Base-by-base conservation (phyloP, 2,329 filamentous ascomycete genomes). In the Cordyceps militaris region DNA sequence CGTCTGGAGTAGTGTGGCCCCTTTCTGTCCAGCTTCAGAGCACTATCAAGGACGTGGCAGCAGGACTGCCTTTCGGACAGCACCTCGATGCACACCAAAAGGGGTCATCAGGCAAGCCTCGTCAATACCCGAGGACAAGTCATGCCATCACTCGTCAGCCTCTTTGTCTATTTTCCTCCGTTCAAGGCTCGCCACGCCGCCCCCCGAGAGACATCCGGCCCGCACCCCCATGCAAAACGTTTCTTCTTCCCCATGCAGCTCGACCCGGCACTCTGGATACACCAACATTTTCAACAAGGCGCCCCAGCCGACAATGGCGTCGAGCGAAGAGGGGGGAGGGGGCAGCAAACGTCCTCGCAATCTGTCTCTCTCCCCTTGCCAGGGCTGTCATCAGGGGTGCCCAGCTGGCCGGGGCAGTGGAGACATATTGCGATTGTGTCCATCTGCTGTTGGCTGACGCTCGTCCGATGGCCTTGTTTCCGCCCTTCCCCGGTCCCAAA, bases 171-270 rank as follows among this genome's bases (percentile, higher is more conserved):
- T n/a, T n/a, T n/a, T n/a, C n/a, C n/a, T n/a, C n/a, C n/a, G n/a
- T n/a, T n/a, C n/a, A n/a, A n/a, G n/a, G n/a, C n/a, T n/a, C n/a
- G n/a, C n/a, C n/a, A n/a, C n/a, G n/a, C n/a, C n/a, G n/a, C n/a
- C n/a, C n/a, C n/a, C n/a, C n/a, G 50, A 43, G 38, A 43, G 40
- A 44, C 51, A 19, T 14, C 11, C 6, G 16, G 40, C 51, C 19
- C 38, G 28, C 51, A 13, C 40, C 51, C 3, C 51, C 3, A 54
- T 44, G 51, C 28, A 54, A 11, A 32, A n/a, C 38, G 26, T 54
- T 54, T 32, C 51, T 54, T 54, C 21, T 54, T 54, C 28, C 40
- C 51, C 49, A 19, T 28, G 34, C 26, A 23, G n/a, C 49, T 7
- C 26, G 40, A 36, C 51, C 51, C 51, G 51, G 28, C 36, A 21